Evolutionary conservation across 1,284 basidiomycete species (phyloP).

Genomic region (Ganoderma leucocontextum): DNA sequence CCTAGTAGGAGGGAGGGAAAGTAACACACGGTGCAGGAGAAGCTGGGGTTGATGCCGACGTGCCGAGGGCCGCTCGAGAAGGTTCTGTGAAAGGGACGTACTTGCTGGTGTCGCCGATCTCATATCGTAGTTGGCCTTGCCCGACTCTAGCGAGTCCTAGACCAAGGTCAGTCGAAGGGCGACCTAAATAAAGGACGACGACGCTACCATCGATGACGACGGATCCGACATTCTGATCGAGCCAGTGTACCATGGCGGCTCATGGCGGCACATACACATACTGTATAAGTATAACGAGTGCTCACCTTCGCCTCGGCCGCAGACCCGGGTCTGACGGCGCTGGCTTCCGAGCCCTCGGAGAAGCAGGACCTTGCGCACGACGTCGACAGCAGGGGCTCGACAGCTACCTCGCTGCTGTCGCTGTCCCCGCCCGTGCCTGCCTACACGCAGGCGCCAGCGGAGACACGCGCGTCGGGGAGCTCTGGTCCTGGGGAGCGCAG

Average conservation of each 20-base stretch:
- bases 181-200: background rate
- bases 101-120: background rate
- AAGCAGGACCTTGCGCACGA: background rate
- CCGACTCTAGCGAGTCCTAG: background rate
- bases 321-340: background rate
- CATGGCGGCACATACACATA: too few species aligned
- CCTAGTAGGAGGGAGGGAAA: background rate
- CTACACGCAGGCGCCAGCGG: background rate
- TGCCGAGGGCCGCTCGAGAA: background rate
- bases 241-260: slow-evolving; percentile 1
- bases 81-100: background rate
- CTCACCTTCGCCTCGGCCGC: background rate
- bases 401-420: background rate
- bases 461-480: background rate
- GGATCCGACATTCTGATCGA: background rate
- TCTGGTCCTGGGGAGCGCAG: background rate
- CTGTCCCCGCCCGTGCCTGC: background rate
- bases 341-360: background rate
- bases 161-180: background rate
- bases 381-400: background rate
- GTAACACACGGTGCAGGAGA: background rate
- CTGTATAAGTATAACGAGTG: background rate
- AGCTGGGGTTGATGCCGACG: background rate
- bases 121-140: background rate
- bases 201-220: background rate